Evolutionary conservation across 441 rosid genomes (phyloP).

Genomic region (Adansonia gregorii): DNA sequence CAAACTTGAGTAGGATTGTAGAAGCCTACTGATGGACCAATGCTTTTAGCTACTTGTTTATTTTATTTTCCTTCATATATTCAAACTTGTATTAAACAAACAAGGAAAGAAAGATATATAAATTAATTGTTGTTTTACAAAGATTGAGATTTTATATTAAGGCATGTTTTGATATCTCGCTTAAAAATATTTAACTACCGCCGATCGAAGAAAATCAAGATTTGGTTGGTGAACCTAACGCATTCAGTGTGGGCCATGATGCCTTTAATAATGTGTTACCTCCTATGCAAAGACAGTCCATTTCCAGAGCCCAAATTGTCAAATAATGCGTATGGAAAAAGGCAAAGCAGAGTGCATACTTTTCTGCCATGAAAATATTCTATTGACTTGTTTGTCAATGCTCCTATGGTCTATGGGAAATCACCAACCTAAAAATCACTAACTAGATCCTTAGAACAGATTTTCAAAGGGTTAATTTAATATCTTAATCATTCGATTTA

Average conservation of each 20-base stretch:
- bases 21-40: too few species aligned
- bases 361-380: background rate
- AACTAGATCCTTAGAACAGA: background rate
- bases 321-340: slow-evolving; percentile 3
- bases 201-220: background rate
- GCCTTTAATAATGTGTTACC: background rate
- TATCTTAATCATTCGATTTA: too few species aligned
- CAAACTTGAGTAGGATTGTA: too few species aligned
- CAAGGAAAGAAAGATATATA: background rate
- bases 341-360: background rate
- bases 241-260: background rate
- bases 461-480: background rate
- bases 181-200: too few species aligned
- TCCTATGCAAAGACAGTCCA: background rate
- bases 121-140: too few species aligned
- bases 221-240: slow-evolving; percentile 16
- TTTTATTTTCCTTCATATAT: too few species aligned
- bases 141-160: background rate
- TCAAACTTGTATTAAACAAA: too few species aligned
- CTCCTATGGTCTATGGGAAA: background rate
- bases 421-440: background rate
- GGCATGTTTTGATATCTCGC: background rate
- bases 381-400: background rate
- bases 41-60: too few species aligned
- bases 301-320: background rate